Evolutionary conservation across 192 early-diverging fungal species (phyloP), one percentile per base, ranked within the genome.

Genomic region (Coemansia sp.): DNA sequence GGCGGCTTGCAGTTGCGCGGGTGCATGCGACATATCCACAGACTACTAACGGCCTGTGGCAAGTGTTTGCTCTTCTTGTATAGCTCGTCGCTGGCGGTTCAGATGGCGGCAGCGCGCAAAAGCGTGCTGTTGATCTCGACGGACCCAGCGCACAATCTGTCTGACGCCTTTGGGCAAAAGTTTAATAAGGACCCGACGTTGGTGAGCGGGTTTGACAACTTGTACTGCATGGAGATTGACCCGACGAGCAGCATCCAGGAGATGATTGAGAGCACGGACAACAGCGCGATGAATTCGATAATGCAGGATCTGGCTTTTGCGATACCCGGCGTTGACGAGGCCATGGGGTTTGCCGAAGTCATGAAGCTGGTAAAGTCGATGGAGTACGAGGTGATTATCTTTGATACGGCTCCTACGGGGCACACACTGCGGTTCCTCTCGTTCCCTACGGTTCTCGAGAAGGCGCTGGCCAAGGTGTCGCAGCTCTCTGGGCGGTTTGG

Each of bases 361-460:
- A 99, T 99, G 97, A 99, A 99, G 89, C 89, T 98, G 65, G 97
- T 98, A 41, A 96, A 99, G 83, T 93, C 93, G 60, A 99, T 99
- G 95, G 94, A 98, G 62, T 99, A 99, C 84, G 92, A 91, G 61
- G 90, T 92, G 35, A 94, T 99, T 59, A 95, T 99, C 50, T 99
- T 99, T 84, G 97, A 99, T 84, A 99, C 97, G 23, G 97, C 97
- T 5, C 97, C 97, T 6, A 99, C 97, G 6, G 97, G 97, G 18
- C 97, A 99, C 68, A 99, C 97, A 11, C 90, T 99, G 60, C 94
- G 97, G 42, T 99, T 99, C 85, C 83, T 99, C 56, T 95, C 94
- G 31, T 98, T 99, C 89, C 97, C 97, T 2, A 91, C 88, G 28
- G 94, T 99, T 3, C 73, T 99, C 48, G 96, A 99, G 64, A 99